Conservation (phyloP, 208 protist genomes). For the Wallacemonas sp. region DNA sequence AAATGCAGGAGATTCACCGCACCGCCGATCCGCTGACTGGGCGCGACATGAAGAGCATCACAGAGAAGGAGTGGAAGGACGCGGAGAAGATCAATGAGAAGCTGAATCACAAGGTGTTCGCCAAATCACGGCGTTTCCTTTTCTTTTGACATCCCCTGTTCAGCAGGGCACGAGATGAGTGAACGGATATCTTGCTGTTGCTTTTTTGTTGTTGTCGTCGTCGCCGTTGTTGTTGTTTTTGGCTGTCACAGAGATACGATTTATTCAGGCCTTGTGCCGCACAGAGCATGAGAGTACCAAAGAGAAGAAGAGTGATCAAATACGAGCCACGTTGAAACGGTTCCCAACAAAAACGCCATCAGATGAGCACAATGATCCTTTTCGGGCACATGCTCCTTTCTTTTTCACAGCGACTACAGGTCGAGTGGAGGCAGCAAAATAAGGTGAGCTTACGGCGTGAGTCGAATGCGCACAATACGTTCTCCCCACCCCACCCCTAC, state of each 20-base stretch:
- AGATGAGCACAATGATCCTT: too few relatives aligned
- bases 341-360: too few relatives aligned
- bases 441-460: too few relatives aligned
- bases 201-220: background rate
- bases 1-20: background rate
- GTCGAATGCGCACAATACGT: too few relatives aligned
- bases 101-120: slow-evolving; percentile 13
- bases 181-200: background rate
- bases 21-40: slow-evolving; percentile 49
- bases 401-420: too few relatives aligned
- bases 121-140: background rate
- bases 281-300: too few relatives aligned
- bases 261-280: too few relatives aligned
- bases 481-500: too few relatives aligned
- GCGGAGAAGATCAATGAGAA: slow-evolving; percentile 4
- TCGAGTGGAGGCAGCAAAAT: too few relatives aligned
- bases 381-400: too few relatives aligned
- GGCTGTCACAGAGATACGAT: background rate
- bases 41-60: slow-evolving; percentile 29
- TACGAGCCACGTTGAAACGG: too few relatives aligned
- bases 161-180: background rate
- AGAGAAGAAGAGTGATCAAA: too few relatives aligned
- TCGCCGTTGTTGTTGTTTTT: background rate
- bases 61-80: slow-evolving; percentile 26
- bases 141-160: background rate